These are phyloP conservation scores for Hanseniaspora taiwanica DNA, from an alignment of 805 yeast genomes.

Conservation along the genomic window DNA sequence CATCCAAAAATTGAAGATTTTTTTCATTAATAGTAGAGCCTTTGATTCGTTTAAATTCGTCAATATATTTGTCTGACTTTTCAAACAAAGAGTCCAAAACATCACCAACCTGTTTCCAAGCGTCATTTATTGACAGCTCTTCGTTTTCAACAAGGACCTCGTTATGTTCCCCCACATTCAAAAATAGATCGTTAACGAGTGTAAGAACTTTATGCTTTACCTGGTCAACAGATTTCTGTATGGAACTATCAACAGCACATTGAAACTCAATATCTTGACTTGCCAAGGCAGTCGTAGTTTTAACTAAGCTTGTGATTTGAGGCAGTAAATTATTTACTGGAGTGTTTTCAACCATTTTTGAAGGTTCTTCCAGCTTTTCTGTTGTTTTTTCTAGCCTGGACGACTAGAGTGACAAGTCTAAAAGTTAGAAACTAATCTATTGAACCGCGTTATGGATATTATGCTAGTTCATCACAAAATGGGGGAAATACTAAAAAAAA, in stretches of 20 bases:
- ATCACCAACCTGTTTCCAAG: conserved; percentile 53
- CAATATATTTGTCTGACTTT: conserved; percentile 58
- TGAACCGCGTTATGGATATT: no score
- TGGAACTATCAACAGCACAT: conserved; percentile 40
- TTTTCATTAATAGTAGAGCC: conserved; percentile 6
- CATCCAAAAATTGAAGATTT: conserved; percentile 37
- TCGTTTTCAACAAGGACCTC: conserved; percentile 22
- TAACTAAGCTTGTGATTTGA: conserved; percentile 39
- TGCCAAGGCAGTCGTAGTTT: conserved; percentile 57
- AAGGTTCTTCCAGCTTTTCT: no score
- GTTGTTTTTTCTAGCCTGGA: no score
- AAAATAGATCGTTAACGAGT: conserved; percentile 33
- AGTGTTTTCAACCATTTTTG: background rate
- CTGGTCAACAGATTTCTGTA: conserved; percentile 28
- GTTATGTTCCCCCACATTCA: conserved; percentile 24
- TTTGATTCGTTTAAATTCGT: conserved; percentile 23
- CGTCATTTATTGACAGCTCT: conserved; percentile 28
- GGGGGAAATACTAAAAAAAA: no score
- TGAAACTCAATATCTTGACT: conserved; percentile 74
- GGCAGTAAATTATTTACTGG: conserved; percentile 21
- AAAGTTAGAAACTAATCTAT: no score
- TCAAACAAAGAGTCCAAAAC: conserved; percentile 63
- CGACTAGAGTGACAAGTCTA: no score
- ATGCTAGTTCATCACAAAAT: no score
- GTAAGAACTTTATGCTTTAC: conserved; percentile 31